Base-by-base conservation (phyloP, 164 flowering plant species). In the Vitis rotundifolia region DNA sequence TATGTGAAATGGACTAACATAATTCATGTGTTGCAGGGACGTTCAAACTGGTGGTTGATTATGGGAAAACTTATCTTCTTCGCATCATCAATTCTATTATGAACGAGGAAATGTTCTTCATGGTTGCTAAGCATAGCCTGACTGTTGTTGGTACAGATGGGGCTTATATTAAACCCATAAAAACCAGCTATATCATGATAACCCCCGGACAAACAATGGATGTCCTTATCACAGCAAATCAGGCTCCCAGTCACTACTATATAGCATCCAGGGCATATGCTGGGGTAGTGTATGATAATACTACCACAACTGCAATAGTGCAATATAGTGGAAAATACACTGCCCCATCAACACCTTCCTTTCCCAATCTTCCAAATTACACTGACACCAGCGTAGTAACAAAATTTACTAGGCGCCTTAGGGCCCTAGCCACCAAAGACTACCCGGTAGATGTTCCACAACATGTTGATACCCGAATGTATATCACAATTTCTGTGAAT, bases 151-250 rank as follows among this genome's bases (percentile, higher is more conserved):
- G 69, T 10, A 48, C 54, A 2, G 76, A 76, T 19, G 76, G 56
- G 6, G 31, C 54, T 18, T 76, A 76, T 47, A 3, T 64, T 13
- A 72, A 76, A 31, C 79, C 79, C 49, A 29, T 72, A 11, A 60
- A 28, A 8, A 62, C 68, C 3, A 9, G 18, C 16, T 68, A 54
- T 66, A 51, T 76, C 44, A 50, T 59, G 55, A 72, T 76, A 31
- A 59, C 58, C n/a, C 73, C 79, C 0, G 79, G 79, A 1, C 73
- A 76, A 37, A 76, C 79, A 49, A 72, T 72, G 70, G 76, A 76
- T 54, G 66, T 68, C 31, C 52, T 76, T 2, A 13, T 76, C 18
- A 68, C 48, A n/a, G 79, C 79, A 16, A 22, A 71, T 67, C 73
- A 67, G 49, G 0, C 47, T 5, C 73, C 67, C 2, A 53, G 71